phyloP scores from a whole-genome alignment of 148 eudicot species.

The Rhododendron vialii region DNA sequence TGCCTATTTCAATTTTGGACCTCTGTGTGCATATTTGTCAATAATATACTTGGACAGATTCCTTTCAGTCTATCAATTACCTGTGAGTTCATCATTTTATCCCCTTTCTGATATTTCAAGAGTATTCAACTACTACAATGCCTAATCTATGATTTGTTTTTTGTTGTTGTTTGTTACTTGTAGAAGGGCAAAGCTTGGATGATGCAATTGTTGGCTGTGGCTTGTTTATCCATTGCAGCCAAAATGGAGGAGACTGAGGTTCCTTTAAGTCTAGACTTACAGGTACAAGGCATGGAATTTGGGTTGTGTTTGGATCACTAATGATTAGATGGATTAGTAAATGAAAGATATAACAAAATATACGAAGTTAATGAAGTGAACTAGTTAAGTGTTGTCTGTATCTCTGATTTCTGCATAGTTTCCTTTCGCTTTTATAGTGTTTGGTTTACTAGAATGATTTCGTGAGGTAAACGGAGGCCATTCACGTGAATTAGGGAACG shows the following conservation, averaged over 20 bases:
- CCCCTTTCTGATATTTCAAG: background rate
- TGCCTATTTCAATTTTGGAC: conserved; percentile 67
- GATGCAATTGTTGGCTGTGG: conserved; percentile 71
- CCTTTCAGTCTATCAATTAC: conserved; percentile 53
- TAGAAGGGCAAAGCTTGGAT: conserved; percentile 63
- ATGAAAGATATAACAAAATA: background rate
- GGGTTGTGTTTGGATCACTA: background rate
- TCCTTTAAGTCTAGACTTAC: conserved; percentile 62
- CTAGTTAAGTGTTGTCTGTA: background rate
- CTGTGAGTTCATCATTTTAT: conserved; percentile 44
- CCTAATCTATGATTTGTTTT: background rate
- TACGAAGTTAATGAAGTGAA: background rate
- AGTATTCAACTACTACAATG: background rate
- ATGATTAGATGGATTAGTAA: background rate
- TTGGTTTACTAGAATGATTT: background rate
- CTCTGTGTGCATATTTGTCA: conserved; percentile 59
- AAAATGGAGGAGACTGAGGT: conserved; percentile 73
- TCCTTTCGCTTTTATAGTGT: background rate
- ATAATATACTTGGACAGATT: conserved; percentile 75
- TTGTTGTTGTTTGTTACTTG: conserved; percentile 1
- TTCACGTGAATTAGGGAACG: background rate
- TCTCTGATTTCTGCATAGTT: background rate
- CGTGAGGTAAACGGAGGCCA: background rate
- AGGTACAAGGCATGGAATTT: conserved; percentile 29
- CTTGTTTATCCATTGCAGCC: conserved; percentile 68